These are phyloP conservation scores for Russula brevipes DNA, from an alignment of 768 basidiomycete genomes.

Conservation along the genomic window DNA sequence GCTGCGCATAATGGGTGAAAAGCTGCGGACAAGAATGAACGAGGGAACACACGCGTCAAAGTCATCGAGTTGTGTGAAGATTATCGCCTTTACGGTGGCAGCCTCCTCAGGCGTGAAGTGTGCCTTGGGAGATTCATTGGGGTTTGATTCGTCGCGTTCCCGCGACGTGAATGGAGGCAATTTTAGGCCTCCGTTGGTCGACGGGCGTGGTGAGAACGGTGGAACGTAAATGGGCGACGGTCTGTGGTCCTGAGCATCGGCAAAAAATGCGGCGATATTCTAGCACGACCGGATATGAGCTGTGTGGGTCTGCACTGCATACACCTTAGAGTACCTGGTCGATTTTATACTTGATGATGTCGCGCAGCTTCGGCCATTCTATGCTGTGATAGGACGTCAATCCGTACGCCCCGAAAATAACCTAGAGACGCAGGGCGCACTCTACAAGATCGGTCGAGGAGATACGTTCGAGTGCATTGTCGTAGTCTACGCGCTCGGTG, in stretches of 20 bases:
- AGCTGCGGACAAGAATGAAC: not conserved
- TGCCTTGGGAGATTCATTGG: slow-evolving; percentile 50
- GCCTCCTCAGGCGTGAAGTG: slow-evolving; percentile 62
- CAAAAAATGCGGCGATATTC: slow-evolving; percentile 34
- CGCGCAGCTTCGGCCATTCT: slow-evolving; percentile 66
- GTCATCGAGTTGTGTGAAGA: slow-evolving; percentile 63
- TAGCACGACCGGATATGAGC: slow-evolving; percentile 15
- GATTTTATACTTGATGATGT: slow-evolving; percentile 68
- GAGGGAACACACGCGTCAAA: slow-evolving; percentile 61
- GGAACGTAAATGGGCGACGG: slow-evolving; percentile 40
- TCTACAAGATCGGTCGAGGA: slow-evolving; percentile 61
- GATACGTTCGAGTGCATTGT: slow-evolving; percentile 52
- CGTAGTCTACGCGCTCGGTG: slow-evolving; percentile 43
- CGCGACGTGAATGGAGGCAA: slow-evolving; percentile 70
- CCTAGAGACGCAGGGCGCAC: slow-evolving; percentile 32
- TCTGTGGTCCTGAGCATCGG: slow-evolving; percentile 28
- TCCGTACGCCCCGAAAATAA: not conserved
- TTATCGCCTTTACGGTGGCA: slow-evolving; percentile 45
- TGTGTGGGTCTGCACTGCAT: not conserved
- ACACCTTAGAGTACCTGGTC: slow-evolving; percentile 44
- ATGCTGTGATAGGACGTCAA: slow-evolving; percentile 36
- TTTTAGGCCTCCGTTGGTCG: slow-evolving; percentile 54
- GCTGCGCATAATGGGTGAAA: slow-evolving; percentile 32
- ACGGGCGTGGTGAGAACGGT: slow-evolving; percentile 33
- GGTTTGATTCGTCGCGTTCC: slow-evolving; percentile 43